A percentile compares a stretch with the other conserved stretches of the same genome.
Evolutionary conservation across 1,139 yeast genomes (phyloP).

Genomic region (Zhuliangozyma parablackwelliae): DNA sequence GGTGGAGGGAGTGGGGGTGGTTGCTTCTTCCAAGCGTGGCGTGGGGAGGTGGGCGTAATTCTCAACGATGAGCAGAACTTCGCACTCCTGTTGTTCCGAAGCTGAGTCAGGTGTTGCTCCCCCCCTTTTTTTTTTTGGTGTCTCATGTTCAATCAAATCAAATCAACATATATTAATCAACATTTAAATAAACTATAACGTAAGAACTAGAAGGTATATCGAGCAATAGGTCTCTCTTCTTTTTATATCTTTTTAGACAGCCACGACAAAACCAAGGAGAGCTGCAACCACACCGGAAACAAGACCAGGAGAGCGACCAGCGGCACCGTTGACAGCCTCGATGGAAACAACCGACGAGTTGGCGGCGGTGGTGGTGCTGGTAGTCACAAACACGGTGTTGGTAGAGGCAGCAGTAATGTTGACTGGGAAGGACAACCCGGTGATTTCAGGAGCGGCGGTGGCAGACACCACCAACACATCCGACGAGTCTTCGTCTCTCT

Average conservation of each 20-base stretch:
- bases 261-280: constrained; percentile 9
- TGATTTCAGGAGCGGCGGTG: background rate
- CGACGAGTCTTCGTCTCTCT: too few relatives aligned
- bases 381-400: constrained; percentile 1
- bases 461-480: background rate
- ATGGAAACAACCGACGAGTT: constrained; percentile 1
- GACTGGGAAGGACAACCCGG: constrained; percentile 1
- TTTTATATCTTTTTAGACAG: constrained; percentile 1
- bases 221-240: background rate
- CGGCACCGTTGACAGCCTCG: constrained; percentile 7
- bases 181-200: too few relatives aligned
- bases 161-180: too few relatives aligned
- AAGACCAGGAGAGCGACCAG: constrained; percentile 6
- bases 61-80: too few relatives aligned
- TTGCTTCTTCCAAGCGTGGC: too few relatives aligned
- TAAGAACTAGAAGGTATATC: too few relatives aligned
- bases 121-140: too few relatives aligned
- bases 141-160: too few relatives aligned
- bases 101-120: too few relatives aligned
- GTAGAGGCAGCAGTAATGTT: constrained; percentile 1
- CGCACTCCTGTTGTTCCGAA: too few relatives aligned
- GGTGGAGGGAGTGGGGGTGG: background rate
- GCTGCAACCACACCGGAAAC: constrained; percentile 9
- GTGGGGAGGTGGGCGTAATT: too few relatives aligned
- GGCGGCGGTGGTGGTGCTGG: constrained; percentile 5